These are phyloP conservation scores for Ocimum tenuiflorum DNA, from an alignment of 257 asterid species.

Conservation along the genomic window DNA sequence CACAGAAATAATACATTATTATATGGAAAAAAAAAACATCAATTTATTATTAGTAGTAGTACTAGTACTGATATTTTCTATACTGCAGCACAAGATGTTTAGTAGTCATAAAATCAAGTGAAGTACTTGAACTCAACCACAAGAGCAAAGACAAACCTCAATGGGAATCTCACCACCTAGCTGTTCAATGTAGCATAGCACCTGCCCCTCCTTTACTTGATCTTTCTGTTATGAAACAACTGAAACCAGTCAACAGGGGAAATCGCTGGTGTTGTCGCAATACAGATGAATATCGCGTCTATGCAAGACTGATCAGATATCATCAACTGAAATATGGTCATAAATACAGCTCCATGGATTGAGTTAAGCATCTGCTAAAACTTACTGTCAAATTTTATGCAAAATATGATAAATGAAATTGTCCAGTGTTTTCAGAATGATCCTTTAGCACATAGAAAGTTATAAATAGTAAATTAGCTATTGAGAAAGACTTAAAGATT, in stretches of 20 bases:
- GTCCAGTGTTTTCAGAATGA: too few species aligned
- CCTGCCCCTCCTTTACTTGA: constrained; percentile 81
- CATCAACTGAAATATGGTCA: not conserved
- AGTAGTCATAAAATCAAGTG: not conserved
- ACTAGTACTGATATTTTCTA: too few species aligned
- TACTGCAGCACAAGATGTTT: not conserved
- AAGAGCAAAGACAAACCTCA: constrained; percentile 45
- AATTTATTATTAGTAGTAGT: too few species aligned
- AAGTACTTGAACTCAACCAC: not conserved
- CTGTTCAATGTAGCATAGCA: constrained; percentile 83
- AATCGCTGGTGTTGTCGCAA: not conserved
- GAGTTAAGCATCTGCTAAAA: too few species aligned
- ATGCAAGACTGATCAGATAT: not conserved
- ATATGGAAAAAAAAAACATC: not conserved
- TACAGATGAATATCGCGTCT: not conserved
- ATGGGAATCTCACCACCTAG: constrained; percentile 72
- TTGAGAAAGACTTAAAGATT: too few species aligned
- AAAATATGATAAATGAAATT: too few species aligned
- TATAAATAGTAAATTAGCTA: too few species aligned
- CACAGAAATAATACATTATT: not conserved
- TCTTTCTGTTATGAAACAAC: constrained; percentile 52
- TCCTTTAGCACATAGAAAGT: too few species aligned
- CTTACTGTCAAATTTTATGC: too few species aligned
- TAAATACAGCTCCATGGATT: too few species aligned
- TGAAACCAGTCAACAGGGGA: constrained; percentile 13